These are phyloP conservation scores for Fraxinus paxiana DNA, from an alignment of 305 asterid species.

Conservation along the genomic window DNA sequence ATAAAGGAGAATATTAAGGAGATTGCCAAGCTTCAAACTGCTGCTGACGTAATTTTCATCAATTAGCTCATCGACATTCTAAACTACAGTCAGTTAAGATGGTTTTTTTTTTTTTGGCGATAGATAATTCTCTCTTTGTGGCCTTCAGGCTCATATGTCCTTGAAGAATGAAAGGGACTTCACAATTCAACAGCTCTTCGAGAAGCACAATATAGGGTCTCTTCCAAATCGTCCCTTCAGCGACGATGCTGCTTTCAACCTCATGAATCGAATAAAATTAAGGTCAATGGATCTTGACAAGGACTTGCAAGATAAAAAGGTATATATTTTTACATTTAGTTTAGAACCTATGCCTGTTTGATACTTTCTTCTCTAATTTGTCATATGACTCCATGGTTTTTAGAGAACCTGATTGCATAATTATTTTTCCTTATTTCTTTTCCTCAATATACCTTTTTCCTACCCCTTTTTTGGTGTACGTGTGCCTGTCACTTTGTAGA, in stretches of 20 bases:
- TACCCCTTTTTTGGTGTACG: neutral
- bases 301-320: slow-evolving; percentile 78
- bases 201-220: slow-evolving; percentile 69
- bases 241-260: slow-evolving; percentile 66
- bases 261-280: slow-evolving; percentile 50
- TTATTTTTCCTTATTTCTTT: neutral
- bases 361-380: neutral
- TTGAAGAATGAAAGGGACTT: slow-evolving; percentile 71
- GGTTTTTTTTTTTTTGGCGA: slow-evolving; percentile 3
- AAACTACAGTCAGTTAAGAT: slow-evolving; percentile 14
- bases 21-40: slow-evolving; percentile 69
- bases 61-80: slow-evolving; percentile 22
- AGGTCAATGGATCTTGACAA: slow-evolving; percentile 52
- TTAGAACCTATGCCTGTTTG: slow-evolving; percentile 8
- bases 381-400: neutral
- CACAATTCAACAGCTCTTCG: slow-evolving; percentile 46
- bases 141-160: slow-evolving; percentile 50
- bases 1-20: slow-evolving; percentile 40
- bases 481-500: neutral
- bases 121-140: slow-evolving; percentile 23
- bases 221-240: slow-evolving; percentile 54
- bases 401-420: neutral
- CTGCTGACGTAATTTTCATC: slow-evolving; percentile 53
- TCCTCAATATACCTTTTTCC: neutral
- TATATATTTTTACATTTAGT: slow-evolving; percentile 17